These are phyloP conservation scores for Trichosporon sp. DNA, from an alignment of 1,284 basidiomycete genomes.

Conservation along the genomic window DNA sequence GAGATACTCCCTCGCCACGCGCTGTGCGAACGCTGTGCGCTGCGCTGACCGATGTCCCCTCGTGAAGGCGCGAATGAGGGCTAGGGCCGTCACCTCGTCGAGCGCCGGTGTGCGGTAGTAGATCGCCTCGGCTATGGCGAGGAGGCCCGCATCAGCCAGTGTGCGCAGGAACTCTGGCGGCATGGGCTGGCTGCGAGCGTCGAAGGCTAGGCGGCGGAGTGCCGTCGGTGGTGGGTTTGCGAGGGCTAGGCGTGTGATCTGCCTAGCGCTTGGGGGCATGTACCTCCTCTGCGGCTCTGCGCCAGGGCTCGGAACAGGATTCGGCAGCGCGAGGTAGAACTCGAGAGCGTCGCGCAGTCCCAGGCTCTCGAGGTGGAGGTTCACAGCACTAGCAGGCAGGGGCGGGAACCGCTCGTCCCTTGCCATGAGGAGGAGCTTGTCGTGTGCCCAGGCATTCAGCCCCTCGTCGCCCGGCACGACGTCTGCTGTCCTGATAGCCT, in stretches of 20 bases:
- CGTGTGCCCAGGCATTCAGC: constrained; percentile 6
- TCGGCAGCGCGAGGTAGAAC: constrained; percentile 12
- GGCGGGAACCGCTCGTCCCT: constrained; percentile 15
- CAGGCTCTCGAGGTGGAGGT: constrained; percentile 8
- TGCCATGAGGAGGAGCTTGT: constrained; percentile 10
- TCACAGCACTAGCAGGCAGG: neutral
- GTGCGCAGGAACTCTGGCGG: constrained; percentile 9
- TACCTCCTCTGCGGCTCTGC: neutral
- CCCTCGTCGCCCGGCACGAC: neutral
- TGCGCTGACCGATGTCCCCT: constrained; percentile 2
- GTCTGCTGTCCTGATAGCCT: constrained; percentile 5
- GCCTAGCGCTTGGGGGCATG: neutral
- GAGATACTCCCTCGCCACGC: constrained; percentile 10
- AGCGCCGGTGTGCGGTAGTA: constrained; percentile 4
- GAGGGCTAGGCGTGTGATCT: constrained; percentile 12
- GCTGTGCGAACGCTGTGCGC: constrained; percentile 10
- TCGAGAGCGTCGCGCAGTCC: constrained; percentile 4
- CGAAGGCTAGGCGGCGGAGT: constrained; percentile 6
- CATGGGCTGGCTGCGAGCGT: neutral
- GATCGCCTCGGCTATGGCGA: neutral
- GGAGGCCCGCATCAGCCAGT: constrained; percentile 10
- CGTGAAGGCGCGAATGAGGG: constrained; percentile 11
- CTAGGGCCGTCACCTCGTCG: constrained; percentile 8
- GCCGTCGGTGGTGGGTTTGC: neutral
- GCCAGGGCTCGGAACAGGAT: neutral